Evolutionary conservation across 2,329 filamentous ascomycete genomes (phyloP), one percentile per base, ranked within the genome.

Genomic region (Microascus cirrosus): DNA sequence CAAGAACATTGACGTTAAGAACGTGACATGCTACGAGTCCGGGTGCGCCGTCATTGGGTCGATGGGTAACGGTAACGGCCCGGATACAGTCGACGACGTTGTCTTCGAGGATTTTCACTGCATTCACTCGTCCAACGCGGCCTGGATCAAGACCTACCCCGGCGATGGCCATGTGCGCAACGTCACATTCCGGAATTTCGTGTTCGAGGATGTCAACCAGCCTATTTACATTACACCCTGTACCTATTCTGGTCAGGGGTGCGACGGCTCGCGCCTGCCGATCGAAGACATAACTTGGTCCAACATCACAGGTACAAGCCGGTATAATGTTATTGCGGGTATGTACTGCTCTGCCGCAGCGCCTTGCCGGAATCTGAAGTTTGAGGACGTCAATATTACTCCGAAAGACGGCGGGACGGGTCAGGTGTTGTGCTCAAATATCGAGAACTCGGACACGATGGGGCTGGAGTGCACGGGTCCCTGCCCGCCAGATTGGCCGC

Each of bases 41-140:
- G 70, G 75, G 3, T 79, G 79, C 2, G 68, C 83, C n/a, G 78
- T 81, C 1, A 72, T 85, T 18, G 81, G 81, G 2, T 79, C 75
- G 32, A 78, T 84, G 50, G 81, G 78, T 0, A 81, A 83, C 66
- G 82, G 80, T 60, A 67, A 8, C 32, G 18, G 11, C 25, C 55
- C n/a, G 55, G 52, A 53, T 52, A 57, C 48, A 8, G 55, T 57
- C 28, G 55, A 57, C 11, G 36, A 57, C 24, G 55, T 57, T 20
- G 45, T 57, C 32, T 57, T 57, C 55, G 55, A 57, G 32, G 52
- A 57, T 32, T 45, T 57, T 1, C 52, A 52, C 55, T 57, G 55
- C 55, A 20, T 39, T 20, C 55, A 57, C 48, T 57, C 55, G 8
- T 57, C 55, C 8, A 57, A 57, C 35, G 55, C 55, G n/a, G 55